Percentiles rank a stretch among this genome's conserved stretches.
These are phyloP conservation scores for Scutellaria galericulata DNA, from an alignment of 257 asterid genomes.

Conservation along the genomic window DNA sequence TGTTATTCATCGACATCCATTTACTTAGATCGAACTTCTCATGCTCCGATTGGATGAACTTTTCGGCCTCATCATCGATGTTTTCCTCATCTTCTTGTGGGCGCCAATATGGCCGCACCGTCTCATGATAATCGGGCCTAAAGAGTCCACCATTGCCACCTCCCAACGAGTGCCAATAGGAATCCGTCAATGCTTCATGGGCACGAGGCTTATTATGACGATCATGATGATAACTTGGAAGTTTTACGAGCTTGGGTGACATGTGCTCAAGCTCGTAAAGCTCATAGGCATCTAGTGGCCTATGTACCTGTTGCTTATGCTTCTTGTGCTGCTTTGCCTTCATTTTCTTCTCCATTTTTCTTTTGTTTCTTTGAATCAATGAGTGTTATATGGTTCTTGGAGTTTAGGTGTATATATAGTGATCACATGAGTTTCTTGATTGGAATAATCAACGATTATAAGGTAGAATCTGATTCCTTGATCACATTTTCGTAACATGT, in stretches of 20 bases:
- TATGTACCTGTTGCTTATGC: conserved; percentile 16
- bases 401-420: conserved; percentile 34
- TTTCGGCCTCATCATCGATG: conserved; percentile 48
- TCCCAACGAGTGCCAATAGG: not conserved
- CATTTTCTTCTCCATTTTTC: conserved; percentile 24
- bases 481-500: not conserved
- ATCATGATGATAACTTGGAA: conserved; percentile 22
- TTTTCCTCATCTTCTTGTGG: conserved; percentile 3
- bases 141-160: not conserved
- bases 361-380: not conserved
- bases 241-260: conserved; percentile 13
- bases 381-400: not conserved
- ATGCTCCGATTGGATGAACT: conserved; percentile 46
- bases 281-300: conserved; percentile 36
- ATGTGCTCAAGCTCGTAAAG: conserved; percentile 45
- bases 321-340: conserved; percentile 18
- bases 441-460: conserved; percentile 1
- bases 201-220: not conserved
- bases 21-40: conserved; percentile 37
- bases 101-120: not conserved
- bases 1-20: conserved; percentile 34
- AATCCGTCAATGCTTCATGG: not conserved
- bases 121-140: conserved; percentile 19
- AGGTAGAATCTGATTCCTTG: conserved; percentile 50
- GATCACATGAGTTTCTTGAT: not conserved